phyloP scores from a whole-genome alignment of 2,329 filamentous ascomycete genomes.

The Fusarium phyllophilum region DNA sequence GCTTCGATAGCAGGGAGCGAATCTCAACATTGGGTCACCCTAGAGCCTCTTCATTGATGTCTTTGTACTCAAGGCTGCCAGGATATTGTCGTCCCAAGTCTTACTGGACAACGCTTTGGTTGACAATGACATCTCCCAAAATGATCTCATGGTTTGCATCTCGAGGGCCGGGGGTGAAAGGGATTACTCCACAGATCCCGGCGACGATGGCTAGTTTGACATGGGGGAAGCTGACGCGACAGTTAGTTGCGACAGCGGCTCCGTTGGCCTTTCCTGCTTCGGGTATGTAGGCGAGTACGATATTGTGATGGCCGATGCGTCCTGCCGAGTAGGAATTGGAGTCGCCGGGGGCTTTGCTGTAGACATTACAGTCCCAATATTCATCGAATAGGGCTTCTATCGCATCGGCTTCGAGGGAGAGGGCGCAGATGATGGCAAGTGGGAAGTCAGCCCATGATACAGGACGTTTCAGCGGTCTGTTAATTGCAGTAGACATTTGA shows the following conservation, averaged over 20 bases:
- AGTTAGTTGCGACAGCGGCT: slow-evolving; percentile 36
- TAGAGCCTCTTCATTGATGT: background rate
- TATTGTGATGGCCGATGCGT: slow-evolving; percentile 41
- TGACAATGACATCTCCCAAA: background rate
- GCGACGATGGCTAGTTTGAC: slow-evolving; percentile 50
- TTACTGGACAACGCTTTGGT: background rate
- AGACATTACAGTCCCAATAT: background rate
- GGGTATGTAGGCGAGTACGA: slow-evolving; percentile 44
- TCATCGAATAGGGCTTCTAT: slow-evolving; percentile 37
- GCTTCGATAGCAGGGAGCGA: background rate
- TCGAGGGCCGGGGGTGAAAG: background rate
- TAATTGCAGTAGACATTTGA: background rate
- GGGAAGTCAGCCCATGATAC: background rate
- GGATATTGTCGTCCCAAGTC: background rate
- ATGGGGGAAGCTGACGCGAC: slow-evolving; percentile 47
- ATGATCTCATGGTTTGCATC: background rate
- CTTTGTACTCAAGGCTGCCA: background rate
- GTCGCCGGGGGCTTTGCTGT: slow-evolving; percentile 40
- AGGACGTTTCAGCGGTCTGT: background rate
- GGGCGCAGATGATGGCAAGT: slow-evolving; percentile 44
- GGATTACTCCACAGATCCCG: slow-evolving; percentile 53
- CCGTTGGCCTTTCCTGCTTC: slow-evolving; percentile 45
- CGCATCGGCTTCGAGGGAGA: slow-evolving; percentile 43
- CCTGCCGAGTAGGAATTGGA: slow-evolving; percentile 45
- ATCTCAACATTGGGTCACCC: background rate